phyloP scores from a whole-genome alignment of 441 rosid genomes.

The Breynia disticha region DNA sequence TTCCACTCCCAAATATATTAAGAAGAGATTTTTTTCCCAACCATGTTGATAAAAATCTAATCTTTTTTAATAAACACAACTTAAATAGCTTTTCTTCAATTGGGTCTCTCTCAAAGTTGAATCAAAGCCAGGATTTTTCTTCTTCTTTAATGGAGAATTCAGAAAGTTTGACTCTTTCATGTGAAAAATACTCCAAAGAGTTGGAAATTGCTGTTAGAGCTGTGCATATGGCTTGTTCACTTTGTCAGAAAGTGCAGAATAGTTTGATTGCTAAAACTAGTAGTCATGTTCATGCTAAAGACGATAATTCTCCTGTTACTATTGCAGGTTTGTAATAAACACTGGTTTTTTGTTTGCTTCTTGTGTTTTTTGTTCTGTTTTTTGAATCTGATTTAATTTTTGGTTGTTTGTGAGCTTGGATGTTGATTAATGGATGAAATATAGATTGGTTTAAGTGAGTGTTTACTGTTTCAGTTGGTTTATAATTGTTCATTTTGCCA shows the following conservation, averaged over 20 bases:
- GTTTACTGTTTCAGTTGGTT: not conserved
- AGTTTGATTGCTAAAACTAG: conserved; percentile 28
- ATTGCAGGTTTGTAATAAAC: conserved; percentile 36
- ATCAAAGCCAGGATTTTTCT: conserved; percentile 17
- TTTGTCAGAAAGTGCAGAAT: conserved; percentile 53
- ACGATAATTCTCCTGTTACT: conserved; percentile 57
- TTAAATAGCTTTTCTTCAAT: conserved; percentile 8
- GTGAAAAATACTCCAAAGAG: conserved; percentile 32
- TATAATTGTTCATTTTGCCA: not conserved
- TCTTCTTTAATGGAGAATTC: conserved; percentile 28
- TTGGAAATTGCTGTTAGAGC: conserved; percentile 50
- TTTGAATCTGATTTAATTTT: conserved; percentile 7
- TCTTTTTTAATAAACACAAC: conserved; percentile 2
- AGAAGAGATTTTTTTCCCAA: conserved; percentile 6
- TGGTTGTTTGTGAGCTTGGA: not conserved
- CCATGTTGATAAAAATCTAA: conserved; percentile 9
- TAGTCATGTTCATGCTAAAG: conserved; percentile 41
- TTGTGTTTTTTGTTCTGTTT: not conserved
- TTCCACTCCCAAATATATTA: conserved; percentile 27
- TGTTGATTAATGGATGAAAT: not conserved
- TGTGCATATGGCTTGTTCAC: conserved; percentile 53
- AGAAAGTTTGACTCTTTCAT: conserved; percentile 11
- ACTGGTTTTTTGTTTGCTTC: not conserved
- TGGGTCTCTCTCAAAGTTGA: conserved; percentile 22
- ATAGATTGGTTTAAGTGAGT: not conserved